These are phyloP conservation scores for Fusarium subtropicale DNA, from an alignment of 2,329 filamentous ascomycete species.

Conservation along the genomic window DNA sequence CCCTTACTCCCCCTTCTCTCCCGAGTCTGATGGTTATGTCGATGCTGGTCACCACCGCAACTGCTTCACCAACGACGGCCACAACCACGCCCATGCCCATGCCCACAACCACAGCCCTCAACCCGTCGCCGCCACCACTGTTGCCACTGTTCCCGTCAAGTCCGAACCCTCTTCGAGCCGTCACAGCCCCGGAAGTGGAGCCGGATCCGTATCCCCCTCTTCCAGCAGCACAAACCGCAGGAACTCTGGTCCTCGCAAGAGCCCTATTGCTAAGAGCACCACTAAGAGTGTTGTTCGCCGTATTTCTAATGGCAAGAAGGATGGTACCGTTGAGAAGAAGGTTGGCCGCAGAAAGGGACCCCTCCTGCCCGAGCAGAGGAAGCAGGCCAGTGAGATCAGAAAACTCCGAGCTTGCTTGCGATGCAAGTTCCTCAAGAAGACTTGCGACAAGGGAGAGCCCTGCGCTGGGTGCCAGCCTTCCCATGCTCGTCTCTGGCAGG, in stretches of 20 bases:
- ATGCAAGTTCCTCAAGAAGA: slow-evolving; percentile 99
- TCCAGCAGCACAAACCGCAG: slow-evolving; percentile 72
- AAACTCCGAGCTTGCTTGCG: slow-evolving; percentile 93
- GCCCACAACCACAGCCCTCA: slow-evolving; percentile 54
- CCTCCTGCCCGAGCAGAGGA: slow-evolving; percentile 90
- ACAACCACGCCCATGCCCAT: slow-evolving; percentile 56
- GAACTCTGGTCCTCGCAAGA: slow-evolving; percentile 78
- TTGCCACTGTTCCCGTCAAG: slow-evolving; percentile 77
- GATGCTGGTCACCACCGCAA: slow-evolving; percentile 71
- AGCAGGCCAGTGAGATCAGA: slow-evolving; percentile 96
- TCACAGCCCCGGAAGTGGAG: slow-evolving; percentile 70
- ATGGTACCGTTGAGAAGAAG: slow-evolving; percentile 85
- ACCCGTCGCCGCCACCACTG: slow-evolving; percentile 73
- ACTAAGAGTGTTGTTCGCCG: slow-evolving; percentile 87
- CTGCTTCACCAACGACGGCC: slow-evolving; percentile 68
- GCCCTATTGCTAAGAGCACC: slow-evolving; percentile 78
- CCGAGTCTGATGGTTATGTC: slow-evolving; percentile 79
- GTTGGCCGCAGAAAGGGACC: slow-evolving; percentile 91
- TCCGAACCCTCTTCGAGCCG: slow-evolving; percentile 64
- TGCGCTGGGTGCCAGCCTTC: slow-evolving; percentile 96
- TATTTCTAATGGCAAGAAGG: slow-evolving; percentile 80
- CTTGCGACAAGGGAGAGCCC: slow-evolving; percentile 96
- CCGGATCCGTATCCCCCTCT: slow-evolving; percentile 69
- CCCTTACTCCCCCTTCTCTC: slow-evolving; percentile 83
- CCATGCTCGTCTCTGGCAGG: slow-evolving; percentile 95